Conservation (phyloP, 2,329 filamentous ascomycete genomes). For the Exophiala oligosperma region DNA sequence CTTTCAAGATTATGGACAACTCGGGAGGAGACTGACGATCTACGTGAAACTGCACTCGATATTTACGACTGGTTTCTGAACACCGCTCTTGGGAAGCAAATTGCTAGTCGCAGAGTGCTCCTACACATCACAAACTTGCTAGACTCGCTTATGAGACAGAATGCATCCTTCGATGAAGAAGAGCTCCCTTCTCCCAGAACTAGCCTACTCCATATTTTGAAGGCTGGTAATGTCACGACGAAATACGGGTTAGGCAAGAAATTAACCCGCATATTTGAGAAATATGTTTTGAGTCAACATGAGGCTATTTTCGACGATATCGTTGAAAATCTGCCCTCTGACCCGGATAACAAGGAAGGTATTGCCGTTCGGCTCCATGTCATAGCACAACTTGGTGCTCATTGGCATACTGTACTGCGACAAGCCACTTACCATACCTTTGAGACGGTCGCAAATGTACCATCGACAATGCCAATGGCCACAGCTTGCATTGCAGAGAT, state of each 20-base stretch:
- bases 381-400: slow-evolving; percentile 72
- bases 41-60: slow-evolving; percentile 69
- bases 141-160: slow-evolving; percentile 65
- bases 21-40: slow-evolving; percentile 53
- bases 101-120: slow-evolving; percentile 69
- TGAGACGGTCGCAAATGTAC: slow-evolving; percentile 77
- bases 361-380: slow-evolving; percentile 81
- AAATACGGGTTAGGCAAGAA: slow-evolving; percentile 73
- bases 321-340: slow-evolving; percentile 72
- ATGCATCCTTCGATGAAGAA: slow-evolving; percentile 66
- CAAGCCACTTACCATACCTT: slow-evolving; percentile 92
- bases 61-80: slow-evolving; percentile 78
- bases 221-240: slow-evolving; percentile 64
- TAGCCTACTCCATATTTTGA: slow-evolving; percentile 71
- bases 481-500: slow-evolving; percentile 68
- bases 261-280: slow-evolving; percentile 73
- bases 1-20: slow-evolving; percentile 64
- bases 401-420: slow-evolving; percentile 82
- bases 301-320: slow-evolving; percentile 84
- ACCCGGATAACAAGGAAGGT: slow-evolving; percentile 72
- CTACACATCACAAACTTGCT: slow-evolving; percentile 68
- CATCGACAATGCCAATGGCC: slow-evolving; percentile 67
- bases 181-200: slow-evolving; percentile 65
- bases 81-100: slow-evolving; percentile 63
- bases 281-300: slow-evolving; percentile 80